Conservation (phyloP, 352 stramenopile species). For the Phytophthora hybrid region DNA sequence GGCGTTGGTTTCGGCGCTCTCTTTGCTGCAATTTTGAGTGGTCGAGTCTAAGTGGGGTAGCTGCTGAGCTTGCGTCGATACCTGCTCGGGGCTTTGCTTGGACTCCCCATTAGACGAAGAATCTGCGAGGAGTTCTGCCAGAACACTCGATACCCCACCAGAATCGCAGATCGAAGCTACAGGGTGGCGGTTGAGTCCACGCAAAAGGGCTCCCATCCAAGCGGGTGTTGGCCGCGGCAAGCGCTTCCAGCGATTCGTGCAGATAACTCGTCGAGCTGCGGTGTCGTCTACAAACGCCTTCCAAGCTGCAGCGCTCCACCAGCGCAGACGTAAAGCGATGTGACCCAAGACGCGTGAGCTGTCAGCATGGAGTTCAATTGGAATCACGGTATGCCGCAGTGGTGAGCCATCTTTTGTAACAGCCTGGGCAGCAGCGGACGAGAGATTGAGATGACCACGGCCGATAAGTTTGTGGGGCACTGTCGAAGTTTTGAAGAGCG, state of each 20-base stretch:
- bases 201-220: conserved; percentile 75
- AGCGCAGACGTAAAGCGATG: conserved; percentile 45
- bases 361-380: conserved; percentile 18
- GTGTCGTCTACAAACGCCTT: conserved; percentile 43
- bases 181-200: conserved; percentile 77
- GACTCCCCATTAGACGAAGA: conserved; percentile 10
- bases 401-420: conserved; percentile 35
- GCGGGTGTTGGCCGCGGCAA: conserved; percentile 41
- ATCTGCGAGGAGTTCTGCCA: conserved; percentile 48
- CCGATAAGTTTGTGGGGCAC: conserved; percentile 27
- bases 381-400: conserved; percentile 35
- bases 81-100: neutral
- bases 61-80: conserved; percentile 8
- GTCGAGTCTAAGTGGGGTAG: neutral
- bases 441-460: conserved; percentile 31
- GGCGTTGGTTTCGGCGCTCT: conserved; percentile 6
- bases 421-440: conserved; percentile 6
- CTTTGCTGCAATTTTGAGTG: conserved; percentile 1
- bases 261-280: conserved; percentile 60
- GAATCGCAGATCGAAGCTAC: conserved; percentile 80
- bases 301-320: conserved; percentile 62
- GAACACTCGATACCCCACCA: conserved; percentile 63
- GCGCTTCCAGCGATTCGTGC: conserved; percentile 63
- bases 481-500: conserved; percentile 37
- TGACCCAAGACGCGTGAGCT: conserved; percentile 32